These are phyloP conservation scores for Syzygium aqueum DNA, from an alignment of 345 rosid species.

Conservation along the genomic window DNA sequence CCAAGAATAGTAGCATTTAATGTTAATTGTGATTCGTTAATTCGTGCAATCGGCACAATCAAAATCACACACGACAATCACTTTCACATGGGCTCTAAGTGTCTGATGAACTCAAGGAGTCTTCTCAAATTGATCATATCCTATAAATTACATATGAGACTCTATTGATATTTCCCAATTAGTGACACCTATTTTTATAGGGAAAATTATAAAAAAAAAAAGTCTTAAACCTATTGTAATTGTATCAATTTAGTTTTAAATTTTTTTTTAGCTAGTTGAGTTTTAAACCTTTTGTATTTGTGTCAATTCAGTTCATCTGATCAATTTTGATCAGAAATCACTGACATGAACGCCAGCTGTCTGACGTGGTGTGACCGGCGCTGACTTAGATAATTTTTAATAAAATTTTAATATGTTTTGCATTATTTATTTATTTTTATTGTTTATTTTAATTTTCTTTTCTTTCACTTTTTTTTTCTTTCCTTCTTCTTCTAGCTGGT, in stretches of 20 bases:
- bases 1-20: neutral
- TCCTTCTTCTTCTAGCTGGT: too few species aligned
- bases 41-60: neutral
- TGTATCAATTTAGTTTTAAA: neutral
- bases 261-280: neutral
- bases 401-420: neutral
- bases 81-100: neutral
- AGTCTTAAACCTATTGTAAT: too few species aligned
- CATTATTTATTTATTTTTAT: neutral
- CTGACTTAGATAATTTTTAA: neutral
- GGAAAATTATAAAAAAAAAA: neutral
- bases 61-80: neutral
- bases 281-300: neutral
- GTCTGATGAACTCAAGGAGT: neutral
- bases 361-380: fast-evolving
- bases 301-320: neutral
- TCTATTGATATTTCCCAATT: neutral
- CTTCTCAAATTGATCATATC: neutral
- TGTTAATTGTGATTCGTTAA: neutral
- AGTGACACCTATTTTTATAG: neutral
- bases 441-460: neutral
- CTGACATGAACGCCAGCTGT: fast-evolving
- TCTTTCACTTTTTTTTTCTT: too few species aligned
- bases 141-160: neutral
- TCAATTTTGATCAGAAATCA: neutral